Conservation (phyloP, 2,329 filamentous ascomycete genomes). For the Ceratocystiopsis sp. region DNA sequence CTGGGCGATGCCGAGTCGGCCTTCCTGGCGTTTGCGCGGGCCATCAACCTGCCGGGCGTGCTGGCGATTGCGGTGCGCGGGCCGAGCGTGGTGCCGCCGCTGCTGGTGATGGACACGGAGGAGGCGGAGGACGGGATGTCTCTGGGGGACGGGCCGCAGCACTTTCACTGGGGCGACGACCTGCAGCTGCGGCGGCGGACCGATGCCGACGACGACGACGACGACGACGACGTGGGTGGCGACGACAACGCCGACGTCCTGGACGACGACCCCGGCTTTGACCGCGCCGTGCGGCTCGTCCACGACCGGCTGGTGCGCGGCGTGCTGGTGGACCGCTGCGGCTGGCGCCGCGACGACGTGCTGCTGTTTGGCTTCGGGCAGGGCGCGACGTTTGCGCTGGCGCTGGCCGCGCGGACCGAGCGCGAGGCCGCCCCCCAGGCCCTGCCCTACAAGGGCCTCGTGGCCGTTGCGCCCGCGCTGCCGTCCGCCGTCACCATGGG, state of each 20-base stretch:
- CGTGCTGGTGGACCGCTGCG: constrained; percentile 35
- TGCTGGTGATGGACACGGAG: constrained; percentile 33
- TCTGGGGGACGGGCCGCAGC: constrained; percentile 11
- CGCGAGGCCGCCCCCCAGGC: not conserved
- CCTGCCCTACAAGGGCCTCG: constrained; percentile 2
- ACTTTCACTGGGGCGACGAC: constrained; percentile 54
- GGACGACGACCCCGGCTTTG: constrained; percentile 46
- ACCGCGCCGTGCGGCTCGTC: constrained; percentile 28
- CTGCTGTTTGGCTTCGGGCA: constrained; percentile 52
- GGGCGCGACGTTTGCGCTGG: constrained; percentile 45
- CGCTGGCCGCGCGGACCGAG: constrained; percentile 26
- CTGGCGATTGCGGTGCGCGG: constrained; percentile 59
- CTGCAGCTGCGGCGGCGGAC: too few relatives aligned
- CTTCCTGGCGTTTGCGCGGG: constrained; percentile 52
- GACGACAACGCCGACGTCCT: constrained; percentile 34
- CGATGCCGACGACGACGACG: too few relatives aligned
- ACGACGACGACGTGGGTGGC: too few relatives aligned
- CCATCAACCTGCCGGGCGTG: constrained; percentile 60
- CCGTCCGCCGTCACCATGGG: constrained; percentile 26
- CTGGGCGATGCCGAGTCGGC: constrained; percentile 58
- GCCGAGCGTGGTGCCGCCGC: constrained; percentile 47
- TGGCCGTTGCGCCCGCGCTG: too few relatives aligned
- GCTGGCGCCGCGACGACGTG: constrained; percentile 42
- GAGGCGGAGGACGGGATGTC: too few relatives aligned
- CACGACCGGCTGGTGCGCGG: constrained; percentile 32